These are phyloP conservation scores for Curvularia lunata DNA, from an alignment of 2,329 filamentous ascomycete species.

Conservation along the genomic window DNA sequence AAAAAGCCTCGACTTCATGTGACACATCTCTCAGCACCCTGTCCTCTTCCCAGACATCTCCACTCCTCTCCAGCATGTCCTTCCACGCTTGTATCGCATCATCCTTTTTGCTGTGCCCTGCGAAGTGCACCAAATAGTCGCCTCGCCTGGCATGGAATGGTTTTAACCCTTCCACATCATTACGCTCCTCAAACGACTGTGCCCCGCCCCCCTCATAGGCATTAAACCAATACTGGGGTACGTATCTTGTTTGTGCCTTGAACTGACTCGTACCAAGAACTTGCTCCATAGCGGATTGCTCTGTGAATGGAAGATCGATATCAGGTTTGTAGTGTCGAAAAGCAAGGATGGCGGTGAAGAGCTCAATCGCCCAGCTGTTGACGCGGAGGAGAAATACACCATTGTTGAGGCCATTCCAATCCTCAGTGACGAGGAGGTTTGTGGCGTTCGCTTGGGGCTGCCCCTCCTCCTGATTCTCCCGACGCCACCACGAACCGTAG, in stretches of 20 bases:
- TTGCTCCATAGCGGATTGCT: conserved; percentile 52
- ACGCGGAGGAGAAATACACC: conserved; percentile 54
- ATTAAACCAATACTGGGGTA: conserved; percentile 55
- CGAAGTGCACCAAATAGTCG: conserved; percentile 55
- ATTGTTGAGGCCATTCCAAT: conserved; percentile 54
- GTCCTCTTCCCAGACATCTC: conserved; percentile 32
- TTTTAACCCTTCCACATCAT: conserved; percentile 45
- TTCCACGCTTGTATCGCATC: conserved; percentile 48
- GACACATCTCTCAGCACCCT: conserved; percentile 34
- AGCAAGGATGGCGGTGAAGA: conserved; percentile 50
- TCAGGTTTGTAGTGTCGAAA: conserved; percentile 51
- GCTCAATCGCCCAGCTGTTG: conserved; percentile 48
- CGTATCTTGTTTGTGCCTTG: conserved; percentile 39
- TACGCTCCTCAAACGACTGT: conserved; percentile 23
- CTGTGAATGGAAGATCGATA: conserved; percentile 45
- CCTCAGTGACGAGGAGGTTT: conserved; percentile 48
- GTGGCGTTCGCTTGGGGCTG: conserved; percentile 19
- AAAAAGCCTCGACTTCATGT: conserved; percentile 34
- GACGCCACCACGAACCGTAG: conserved; percentile 24
- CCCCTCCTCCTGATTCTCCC: neutral
- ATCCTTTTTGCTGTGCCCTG: conserved; percentile 45
- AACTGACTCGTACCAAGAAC: conserved; percentile 47
- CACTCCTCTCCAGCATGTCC: conserved; percentile 20
- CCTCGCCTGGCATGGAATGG: conserved; percentile 49
- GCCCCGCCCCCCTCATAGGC: conserved; percentile 47